Conservation (phyloP, 2,329 filamentous ascomycete genomes). For the Talaromyces sp. region DNA sequence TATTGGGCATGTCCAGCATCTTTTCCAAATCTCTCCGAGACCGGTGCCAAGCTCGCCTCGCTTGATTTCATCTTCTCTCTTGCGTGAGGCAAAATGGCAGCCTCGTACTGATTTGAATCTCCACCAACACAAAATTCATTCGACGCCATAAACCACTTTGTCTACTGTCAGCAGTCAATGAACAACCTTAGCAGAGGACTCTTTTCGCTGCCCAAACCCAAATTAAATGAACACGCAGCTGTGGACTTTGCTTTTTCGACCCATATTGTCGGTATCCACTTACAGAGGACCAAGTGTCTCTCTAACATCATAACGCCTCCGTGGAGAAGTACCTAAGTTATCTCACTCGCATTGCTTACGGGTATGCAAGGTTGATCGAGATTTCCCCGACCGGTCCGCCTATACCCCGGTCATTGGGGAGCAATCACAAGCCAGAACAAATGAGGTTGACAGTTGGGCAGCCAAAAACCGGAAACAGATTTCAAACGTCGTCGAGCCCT, state of each 20-base stretch:
- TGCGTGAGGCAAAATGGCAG: background rate
- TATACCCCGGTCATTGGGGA: background rate
- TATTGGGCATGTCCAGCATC: background rate
- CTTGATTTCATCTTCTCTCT: background rate
- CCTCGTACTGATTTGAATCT: background rate
- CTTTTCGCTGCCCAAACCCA: background rate
- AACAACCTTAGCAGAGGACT: background rate
- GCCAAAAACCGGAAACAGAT: background rate
- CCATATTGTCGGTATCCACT: background rate
- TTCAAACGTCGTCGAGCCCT: background rate
- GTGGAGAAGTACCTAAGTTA: background rate
- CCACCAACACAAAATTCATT: background rate
- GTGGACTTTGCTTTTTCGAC: background rate
- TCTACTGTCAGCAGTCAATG: background rate
- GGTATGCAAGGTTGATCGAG: background rate
- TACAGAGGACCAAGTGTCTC: background rate
- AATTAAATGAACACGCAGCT: background rate
- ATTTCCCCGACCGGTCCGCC: background rate
- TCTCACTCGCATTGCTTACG: background rate
- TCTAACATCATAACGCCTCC: background rate
- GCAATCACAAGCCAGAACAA: background rate
- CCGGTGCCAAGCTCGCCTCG: background rate
- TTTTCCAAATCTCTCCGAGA: background rate
- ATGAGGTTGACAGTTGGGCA: background rate
- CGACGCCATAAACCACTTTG: background rate